Conservation (phyloP, 352 stramenopile genomes). For the Thraustochytrium sp. region DNA sequence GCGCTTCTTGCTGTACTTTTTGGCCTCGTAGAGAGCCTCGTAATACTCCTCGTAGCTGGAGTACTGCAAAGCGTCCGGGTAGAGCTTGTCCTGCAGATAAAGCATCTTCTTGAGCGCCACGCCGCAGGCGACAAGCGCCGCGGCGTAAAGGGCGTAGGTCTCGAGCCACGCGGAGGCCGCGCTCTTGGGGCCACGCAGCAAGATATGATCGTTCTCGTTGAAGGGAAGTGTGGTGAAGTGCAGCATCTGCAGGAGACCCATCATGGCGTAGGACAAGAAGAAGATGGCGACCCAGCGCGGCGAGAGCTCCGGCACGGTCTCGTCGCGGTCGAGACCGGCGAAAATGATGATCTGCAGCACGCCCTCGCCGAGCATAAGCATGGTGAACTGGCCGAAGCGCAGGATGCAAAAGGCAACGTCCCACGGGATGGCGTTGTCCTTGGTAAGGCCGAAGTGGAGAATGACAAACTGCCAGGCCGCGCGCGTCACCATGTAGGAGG, state of each 20-base stretch:
- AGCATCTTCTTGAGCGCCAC: conserved; percentile 30
- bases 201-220: conserved; percentile 19
- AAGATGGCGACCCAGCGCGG: neutral
- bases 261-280: conserved; percentile 1
- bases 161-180: neutral
- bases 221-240: conserved; percentile 37
- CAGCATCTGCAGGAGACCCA: conserved; percentile 34
- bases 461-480: neutral
- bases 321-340: neutral
- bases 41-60: neutral
- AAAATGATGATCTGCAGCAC: conserved; percentile 46
- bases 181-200: neutral
- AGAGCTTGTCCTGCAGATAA: conserved; percentile 27
- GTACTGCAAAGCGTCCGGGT: neutral
- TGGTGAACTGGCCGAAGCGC: conserved; percentile 43
- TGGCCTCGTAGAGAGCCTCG: neutral
- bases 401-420: conserved; percentile 9
- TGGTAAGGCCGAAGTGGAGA: neutral
- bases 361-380: conserved; percentile 45
- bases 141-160: conserved; percentile 8
- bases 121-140: neutral
- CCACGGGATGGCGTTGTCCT: conserved; percentile 15
- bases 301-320: neutral
- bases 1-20: neutral
- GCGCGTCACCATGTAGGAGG: conserved; percentile 1